These are phyloP conservation scores for Fragosphaeria purpurea DNA, from an alignment of 2,329 filamentous ascomycete species.

Conservation along the genomic window DNA sequence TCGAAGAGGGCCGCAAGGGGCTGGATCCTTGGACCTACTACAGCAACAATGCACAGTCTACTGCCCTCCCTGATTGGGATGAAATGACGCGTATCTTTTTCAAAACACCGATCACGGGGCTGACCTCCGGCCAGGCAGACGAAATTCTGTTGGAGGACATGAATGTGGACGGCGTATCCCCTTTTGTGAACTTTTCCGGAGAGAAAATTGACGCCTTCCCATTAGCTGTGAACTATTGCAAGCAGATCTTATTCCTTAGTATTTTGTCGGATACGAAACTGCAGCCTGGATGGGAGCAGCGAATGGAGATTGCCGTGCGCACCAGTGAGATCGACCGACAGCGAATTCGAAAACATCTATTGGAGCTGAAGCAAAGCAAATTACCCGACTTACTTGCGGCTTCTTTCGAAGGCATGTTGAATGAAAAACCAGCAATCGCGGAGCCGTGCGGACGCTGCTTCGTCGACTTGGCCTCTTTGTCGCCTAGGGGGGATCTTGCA, in stretches of 20 bases:
- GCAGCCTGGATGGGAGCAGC: slow-evolving; percentile 76
- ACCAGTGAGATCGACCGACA: slow-evolving; percentile 57
- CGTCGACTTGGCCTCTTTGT: slow-evolving; percentile 39
- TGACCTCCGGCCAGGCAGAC: slow-evolving; percentile 9
- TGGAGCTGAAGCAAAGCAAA: slow-evolving; percentile 9
- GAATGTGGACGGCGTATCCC: slow-evolving; percentile 27
- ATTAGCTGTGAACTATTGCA: slow-evolving; percentile 59
- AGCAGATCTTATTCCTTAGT: slow-evolving; percentile 40
- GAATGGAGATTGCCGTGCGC: slow-evolving; percentile 61
- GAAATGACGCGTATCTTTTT: slow-evolving; percentile 43
- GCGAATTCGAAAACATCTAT: slow-evolving; percentile 45
- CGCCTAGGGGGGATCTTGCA: slow-evolving; percentile 28
- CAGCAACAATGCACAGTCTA: slow-evolving; percentile 31
- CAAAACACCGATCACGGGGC: slow-evolving; percentile 21
- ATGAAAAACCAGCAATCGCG: slow-evolving; percentile 29
- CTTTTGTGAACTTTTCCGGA: slow-evolving; percentile 38
- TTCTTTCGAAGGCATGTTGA: slow-evolving; percentile 47
- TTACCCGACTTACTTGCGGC: slow-evolving; percentile 39
- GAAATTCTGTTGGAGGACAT: slow-evolving; percentile 17
- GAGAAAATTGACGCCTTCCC: slow-evolving; percentile 48
- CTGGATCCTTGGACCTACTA: slow-evolving; percentile 56
- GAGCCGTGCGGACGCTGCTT: slow-evolving; percentile 43
- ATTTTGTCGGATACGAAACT: slow-evolving; percentile 42
- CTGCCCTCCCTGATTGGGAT: slow-evolving; percentile 39
- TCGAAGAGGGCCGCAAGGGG: slow-evolving; percentile 83